Percentiles rank a stretch among this genome's conserved stretches.
These are phyloP conservation scores for Citeromyces siamensis DNA, from an alignment of 1,139 yeast species.

Conservation along the genomic window DNA sequence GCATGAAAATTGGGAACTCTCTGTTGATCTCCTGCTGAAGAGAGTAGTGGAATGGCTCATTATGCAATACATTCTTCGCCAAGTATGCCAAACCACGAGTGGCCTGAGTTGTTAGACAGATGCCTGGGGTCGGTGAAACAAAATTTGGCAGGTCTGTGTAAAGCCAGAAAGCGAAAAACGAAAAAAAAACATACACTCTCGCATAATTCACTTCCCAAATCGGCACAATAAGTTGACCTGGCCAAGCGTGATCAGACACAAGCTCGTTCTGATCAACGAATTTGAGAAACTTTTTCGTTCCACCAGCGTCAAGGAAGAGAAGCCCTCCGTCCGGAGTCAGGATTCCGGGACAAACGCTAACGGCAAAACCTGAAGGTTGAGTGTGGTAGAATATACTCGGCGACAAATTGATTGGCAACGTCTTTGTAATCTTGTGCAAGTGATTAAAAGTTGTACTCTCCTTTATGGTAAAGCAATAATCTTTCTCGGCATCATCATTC, in stretches of 20 bases:
- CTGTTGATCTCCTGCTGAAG: conserved; percentile 29
- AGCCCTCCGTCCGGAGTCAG: conserved; percentile 77
- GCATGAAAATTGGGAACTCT: conserved; percentile 34
- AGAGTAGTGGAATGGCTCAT: conserved; percentile 26
- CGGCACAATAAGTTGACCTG: conserved; percentile 84
- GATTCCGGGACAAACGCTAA: conserved; percentile 73
- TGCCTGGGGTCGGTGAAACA: conserved; percentile 87
- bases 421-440: conserved; percentile 46
- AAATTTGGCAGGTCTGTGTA: conserved; percentile 88
- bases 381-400: conserved; percentile 66
- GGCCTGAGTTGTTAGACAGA: conserved; percentile 61
- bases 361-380: conserved; percentile 51
- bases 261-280: conserved; percentile 31
- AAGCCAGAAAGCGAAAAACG: conserved; percentile 55
- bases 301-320: conserved; percentile 52
- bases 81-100: conserved; percentile 24
- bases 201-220: conserved; percentile 52
- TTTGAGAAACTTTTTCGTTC: conserved; percentile 28
- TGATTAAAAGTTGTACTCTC: conserved; percentile 44
- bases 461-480: conserved; percentile 74
- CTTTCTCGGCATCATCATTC: conserved; percentile 76
- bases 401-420: conserved; percentile 63
- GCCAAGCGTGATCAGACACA: conserved; percentile 58
- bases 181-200: conserved; percentile 30
- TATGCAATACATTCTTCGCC: conserved; percentile 21